These are phyloP conservation scores for Phytophthora fragariaefolia DNA, from an alignment of 352 stramenopile genomes.

Conservation along the genomic window DNA sequence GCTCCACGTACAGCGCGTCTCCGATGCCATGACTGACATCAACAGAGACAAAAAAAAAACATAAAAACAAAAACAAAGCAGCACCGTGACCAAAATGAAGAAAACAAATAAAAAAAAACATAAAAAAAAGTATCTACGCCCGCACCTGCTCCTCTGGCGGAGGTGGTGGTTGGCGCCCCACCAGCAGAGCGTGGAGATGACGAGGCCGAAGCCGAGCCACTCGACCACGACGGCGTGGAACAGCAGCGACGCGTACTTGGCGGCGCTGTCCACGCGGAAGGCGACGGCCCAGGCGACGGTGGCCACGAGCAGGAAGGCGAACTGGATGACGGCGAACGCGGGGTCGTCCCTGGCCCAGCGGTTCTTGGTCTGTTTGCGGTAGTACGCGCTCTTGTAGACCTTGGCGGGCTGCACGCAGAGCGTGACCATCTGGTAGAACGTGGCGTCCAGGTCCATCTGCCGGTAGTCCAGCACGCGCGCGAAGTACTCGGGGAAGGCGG, in stretches of 20 bases:
- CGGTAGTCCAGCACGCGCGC: conserved; percentile 79
- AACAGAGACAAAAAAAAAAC: neutral
- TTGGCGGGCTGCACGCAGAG: conserved; percentile 85
- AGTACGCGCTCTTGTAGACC: conserved; percentile 90
- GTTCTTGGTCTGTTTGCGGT: conserved; percentile 97
- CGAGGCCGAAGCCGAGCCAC: conserved; percentile 78
- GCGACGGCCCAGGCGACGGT: conserved; percentile 84
- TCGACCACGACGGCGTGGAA: conserved; percentile 86
- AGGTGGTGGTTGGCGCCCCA: conserved; percentile 81
- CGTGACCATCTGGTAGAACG: conserved; percentile 91
- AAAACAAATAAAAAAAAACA: conserved; percentile 1
- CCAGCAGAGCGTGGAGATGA: conserved; percentile 75
- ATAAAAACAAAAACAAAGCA: conserved; percentile 1
- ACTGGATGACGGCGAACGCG: conserved; percentile 96
- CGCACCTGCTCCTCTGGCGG: conserved; percentile 63
- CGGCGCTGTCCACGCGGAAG: conserved; percentile 62
- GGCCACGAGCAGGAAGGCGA: conserved; percentile 89
- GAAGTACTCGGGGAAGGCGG: conserved; percentile 85
- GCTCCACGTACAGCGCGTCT: conserved; percentile 92
- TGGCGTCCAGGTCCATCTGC: conserved; percentile 91
- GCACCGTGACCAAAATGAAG: neutral
- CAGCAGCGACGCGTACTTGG: conserved; percentile 66
- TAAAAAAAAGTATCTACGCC: conserved; percentile 16
- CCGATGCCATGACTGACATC: conserved; percentile 63
- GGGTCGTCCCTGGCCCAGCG: conserved; percentile 98